Evolutionary conservation across 2,329 filamentous ascomycete genomes (phyloP), one percentile per base, ranked within the genome.

Genomic region (Cladosporium sp.): DNA sequence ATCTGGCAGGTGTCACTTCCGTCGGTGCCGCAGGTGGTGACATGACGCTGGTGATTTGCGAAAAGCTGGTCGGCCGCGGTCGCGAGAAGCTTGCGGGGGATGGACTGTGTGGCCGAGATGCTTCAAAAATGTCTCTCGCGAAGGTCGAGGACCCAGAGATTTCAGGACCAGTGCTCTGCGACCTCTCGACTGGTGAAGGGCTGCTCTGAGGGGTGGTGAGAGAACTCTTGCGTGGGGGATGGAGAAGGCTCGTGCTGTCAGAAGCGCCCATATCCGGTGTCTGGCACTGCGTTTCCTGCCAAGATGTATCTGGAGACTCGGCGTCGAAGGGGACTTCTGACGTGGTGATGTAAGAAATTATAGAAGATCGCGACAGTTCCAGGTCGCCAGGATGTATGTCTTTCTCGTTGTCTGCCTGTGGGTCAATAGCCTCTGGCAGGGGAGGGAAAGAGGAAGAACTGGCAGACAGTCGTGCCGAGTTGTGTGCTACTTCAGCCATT

Each of bases 71-170:
- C 30, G 67, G 69, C 24, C 65, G 62, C 3, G 68, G 72, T 36
- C 68, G 70, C 1, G 73, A 75, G 65, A 75, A 75, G 60, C 70
- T 74, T 26, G 70, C 69, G 1, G 72, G 71, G 14, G 72, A 71
- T 6, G 67, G 71, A 32, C 68, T 70, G 62, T 69, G 71, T 44
- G 67, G 64, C 21, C 69, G 68, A 26, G 68, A 67, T 10, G 70
- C 51, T 57, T 57, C 61, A 6, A 55, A 32, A 8, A 38, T 57
- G 51, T 64, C 36, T n/a, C 51, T 26, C 18, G 61, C 36, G 14
- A 64, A 57, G 12, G 26, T 28, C 1, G 51, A 8, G 11, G 36
- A 34, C 4, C 21, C 36, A 14, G 18, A 21, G 4, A 24, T 21
- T 5, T 32, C 21, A 14, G 51, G 15, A 11, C 34, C 47, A 2